phyloP scores from a whole-genome alignment of 164 flowering plant genomes.

The Brasenia schreberi region DNA sequence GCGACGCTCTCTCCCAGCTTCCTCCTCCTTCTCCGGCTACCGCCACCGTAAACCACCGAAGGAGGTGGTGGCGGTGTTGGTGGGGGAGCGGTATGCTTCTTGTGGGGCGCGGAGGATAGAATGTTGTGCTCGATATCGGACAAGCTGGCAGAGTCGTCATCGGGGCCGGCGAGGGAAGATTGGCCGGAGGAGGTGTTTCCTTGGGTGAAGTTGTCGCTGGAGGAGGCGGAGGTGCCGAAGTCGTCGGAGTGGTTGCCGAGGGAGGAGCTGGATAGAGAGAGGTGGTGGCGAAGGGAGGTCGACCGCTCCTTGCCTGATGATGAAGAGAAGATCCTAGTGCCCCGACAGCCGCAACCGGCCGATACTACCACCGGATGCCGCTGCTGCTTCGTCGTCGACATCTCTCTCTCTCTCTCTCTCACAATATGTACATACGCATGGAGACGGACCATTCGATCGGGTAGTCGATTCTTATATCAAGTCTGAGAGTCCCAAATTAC shows the following conservation, averaged over 20 bases:
- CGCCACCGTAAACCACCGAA: neutral
- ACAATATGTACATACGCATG: too few species aligned
- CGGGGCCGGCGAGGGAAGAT: constrained; percentile 36
- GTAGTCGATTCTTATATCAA: too few species aligned
- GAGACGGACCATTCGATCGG: too few species aligned
- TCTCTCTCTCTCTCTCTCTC: neutral
- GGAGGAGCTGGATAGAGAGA: neutral
- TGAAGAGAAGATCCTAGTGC: constrained; percentile 1
- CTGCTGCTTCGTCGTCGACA: constrained; percentile 17
- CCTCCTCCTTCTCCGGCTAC: neutral
- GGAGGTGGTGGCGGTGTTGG: neutral
- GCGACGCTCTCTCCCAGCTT: constrained; percentile 9
- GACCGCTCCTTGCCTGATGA: neutral
- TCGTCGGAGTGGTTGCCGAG: constrained; percentile 7
- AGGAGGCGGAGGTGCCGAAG: neutral
- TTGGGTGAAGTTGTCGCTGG: constrained; percentile 8
- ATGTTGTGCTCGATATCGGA: constrained; percentile 5
- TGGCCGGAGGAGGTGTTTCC: constrained; percentile 37
- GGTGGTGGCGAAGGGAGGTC: neutral
- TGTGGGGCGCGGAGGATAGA: neutral
- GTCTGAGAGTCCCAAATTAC: too few species aligned
- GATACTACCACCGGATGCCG: constrained; percentile 29
- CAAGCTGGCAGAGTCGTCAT: constrained; percentile 21
- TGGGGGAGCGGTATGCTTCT: neutral
- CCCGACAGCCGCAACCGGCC: constrained; percentile 26